Conservation (phyloP, 441 rosid genomes). For the Erodium texanum region DNA sequence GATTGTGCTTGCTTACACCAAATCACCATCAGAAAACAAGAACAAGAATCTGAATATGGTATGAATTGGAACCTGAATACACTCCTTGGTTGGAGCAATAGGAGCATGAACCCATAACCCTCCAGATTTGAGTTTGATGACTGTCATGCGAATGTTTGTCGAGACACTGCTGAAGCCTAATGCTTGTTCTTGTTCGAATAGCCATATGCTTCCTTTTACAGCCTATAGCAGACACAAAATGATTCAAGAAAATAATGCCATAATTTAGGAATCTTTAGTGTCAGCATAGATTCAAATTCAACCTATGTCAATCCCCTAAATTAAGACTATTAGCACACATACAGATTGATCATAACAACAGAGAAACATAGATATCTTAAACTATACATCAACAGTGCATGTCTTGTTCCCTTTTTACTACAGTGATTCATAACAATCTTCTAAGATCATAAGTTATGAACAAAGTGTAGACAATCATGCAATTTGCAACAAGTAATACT, state of each 20-base stretch:
- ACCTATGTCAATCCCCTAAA: not conserved
- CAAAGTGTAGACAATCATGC: no score
- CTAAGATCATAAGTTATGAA: no score
- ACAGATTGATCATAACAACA: not conserved
- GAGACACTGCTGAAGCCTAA: conserved; percentile 98
- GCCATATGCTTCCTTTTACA: conserved; percentile 79
- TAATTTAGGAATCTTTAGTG: not conserved
- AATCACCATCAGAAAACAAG: no score
- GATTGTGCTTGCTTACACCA: not conserved
- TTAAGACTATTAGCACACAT: not conserved
- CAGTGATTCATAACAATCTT: no score
- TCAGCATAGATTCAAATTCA: not conserved
- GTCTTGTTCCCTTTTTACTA: no score
- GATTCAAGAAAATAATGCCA: not conserved
- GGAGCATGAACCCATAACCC: conserved; percentile 99
- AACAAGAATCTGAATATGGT: not conserved
- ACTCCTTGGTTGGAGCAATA: conserved; percentile 91
- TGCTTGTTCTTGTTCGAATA: conserved; percentile 95
- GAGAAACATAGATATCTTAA: not conserved
- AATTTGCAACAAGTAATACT: not conserved
- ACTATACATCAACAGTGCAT: not conserved
- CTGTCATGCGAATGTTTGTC: conserved; percentile 82
- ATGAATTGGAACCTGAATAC: conserved; percentile 48
- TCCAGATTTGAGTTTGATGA: conserved; percentile 88
- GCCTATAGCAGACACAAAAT: conserved; percentile 31